Base-by-base conservation (phyloP, 1,284 basidiomycete genomes). In the Leucoagaricus sp. region DNA sequence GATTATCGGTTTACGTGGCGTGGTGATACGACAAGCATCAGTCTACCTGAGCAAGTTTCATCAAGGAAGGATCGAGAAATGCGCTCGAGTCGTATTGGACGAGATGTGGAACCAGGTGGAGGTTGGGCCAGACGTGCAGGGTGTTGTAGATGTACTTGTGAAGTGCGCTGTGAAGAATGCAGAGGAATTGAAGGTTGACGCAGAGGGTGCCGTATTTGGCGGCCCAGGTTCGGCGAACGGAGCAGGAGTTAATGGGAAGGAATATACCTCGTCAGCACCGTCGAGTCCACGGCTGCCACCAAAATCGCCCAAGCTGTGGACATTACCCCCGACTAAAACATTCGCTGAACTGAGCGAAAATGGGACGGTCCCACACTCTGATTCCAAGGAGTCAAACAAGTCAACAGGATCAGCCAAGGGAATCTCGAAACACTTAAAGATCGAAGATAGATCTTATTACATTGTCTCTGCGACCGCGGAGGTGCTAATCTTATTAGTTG, bases 61-160 rank as follows among this genome's bases (percentile, higher is more conserved):
- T 69, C 87, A 93, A 61, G 73, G 79, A n/a, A 82, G 90, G 51
- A 83, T 98, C 57, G 86, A 88, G 1, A 83, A 83, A 59, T 93
- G 91, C 3, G 94, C 96, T 23, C 93, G 91, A 69, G 76, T 93
- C 12, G 96, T 99, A 6, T 93, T 96, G 69, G 92, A 95, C 63
- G 94, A 96, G 65, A 87, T 86, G 46, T 96, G 94, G 93, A 85
- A 80, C 51, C 91, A 92, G 29, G 79, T 84, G 3, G 95, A 97
- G 54, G 87, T 97, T 1, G 74, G 85, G 1, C 66, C 75, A 4
- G 66, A 75, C 1, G 73, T 90, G 9, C 96, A 98, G 70, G 79
- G 80, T 40, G 77, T 84, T n/a, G 83, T 90, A 42, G 81, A 91
- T 63, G 75, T 86, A 13, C 75, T 99, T 52, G 80, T 98, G 28